Conservation (phyloP, 1,284 basidiomycete species). For the Coniophora puteana region DNA sequence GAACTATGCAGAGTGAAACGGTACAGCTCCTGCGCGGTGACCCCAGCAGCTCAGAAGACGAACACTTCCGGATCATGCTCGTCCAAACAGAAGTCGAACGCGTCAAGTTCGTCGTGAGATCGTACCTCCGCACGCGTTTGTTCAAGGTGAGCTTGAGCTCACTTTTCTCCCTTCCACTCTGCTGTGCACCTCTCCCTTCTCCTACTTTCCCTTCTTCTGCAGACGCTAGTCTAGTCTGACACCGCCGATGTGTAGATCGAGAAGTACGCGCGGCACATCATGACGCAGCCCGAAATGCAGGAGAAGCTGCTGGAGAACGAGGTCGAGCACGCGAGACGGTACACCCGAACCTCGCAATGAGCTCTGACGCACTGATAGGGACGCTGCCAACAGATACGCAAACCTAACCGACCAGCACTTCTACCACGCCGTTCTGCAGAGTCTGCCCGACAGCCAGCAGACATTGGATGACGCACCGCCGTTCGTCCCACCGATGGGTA, state of each 20-base stretch:
- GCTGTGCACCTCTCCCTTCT: background rate
- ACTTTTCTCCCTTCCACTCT: constrained; percentile 1
- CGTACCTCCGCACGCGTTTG: constrained; percentile 82
- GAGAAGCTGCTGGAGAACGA: constrained; percentile 75
- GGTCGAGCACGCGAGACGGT: constrained; percentile 74
- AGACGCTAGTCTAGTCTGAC: no score
- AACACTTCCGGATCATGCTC: constrained; percentile 87
- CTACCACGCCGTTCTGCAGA: constrained; percentile 69
- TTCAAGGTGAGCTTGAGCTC: constrained; percentile 62
- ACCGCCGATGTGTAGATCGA: constrained; percentile 75
- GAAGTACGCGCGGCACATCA: constrained; percentile 77
- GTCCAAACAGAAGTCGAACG: constrained; percentile 92
- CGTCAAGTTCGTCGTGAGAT: constrained; percentile 84
- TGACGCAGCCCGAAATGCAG: constrained; percentile 63
- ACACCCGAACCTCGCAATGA: constrained; percentile 14
- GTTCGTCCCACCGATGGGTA: constrained; percentile 79
- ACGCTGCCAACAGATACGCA: constrained; percentile 52
- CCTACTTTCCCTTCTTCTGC: background rate
- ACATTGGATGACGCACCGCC: constrained; percentile 69
- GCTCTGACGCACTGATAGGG: constrained; percentile 1
- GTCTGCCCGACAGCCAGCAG: constrained; percentile 71
- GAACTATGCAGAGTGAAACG: constrained; percentile 45
- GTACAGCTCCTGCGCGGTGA: constrained; percentile 72
- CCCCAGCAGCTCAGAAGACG: constrained; percentile 80
- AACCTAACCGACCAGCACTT: constrained; percentile 73